Conservation (phyloP, 768 basidiomycete genomes). For the Agrocybe pediades region DNA sequence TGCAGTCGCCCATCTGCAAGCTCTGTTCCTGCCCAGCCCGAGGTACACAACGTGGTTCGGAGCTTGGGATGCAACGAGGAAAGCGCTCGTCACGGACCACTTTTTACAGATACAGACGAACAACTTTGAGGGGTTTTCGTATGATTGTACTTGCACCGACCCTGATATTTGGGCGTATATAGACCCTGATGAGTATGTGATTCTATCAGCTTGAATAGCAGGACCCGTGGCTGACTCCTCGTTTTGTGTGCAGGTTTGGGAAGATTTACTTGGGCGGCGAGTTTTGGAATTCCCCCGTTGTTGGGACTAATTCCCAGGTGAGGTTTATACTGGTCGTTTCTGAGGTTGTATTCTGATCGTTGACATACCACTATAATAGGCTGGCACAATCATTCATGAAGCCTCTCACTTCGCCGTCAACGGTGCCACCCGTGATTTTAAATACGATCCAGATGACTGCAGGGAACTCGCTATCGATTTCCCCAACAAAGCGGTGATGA, state of each 20-base stretch:
- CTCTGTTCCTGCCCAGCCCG: constrained; percentile 35
- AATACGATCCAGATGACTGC: constrained; percentile 43
- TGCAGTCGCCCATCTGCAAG: constrained; percentile 33
- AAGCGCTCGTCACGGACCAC: constrained; percentile 38
- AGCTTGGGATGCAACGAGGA: constrained; percentile 34
- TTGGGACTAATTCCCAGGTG: constrained; percentile 47
- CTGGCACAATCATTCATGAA: constrained; percentile 42
- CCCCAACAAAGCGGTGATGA: constrained; percentile 33
- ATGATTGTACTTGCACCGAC: constrained; percentile 40
- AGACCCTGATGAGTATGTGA: constrained; percentile 31
- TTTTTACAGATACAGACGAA: constrained; percentile 36
- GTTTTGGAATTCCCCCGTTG: constrained; percentile 47
- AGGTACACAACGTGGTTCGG: constrained; percentile 57
- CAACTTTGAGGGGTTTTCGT: constrained; percentile 31
- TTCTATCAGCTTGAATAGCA: neutral
- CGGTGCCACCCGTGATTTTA: constrained; percentile 46
- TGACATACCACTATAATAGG: constrained; percentile 13
- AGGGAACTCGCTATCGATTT: constrained; percentile 40
- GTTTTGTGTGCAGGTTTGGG: constrained; percentile 9
- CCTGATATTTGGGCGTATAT: constrained; percentile 38
- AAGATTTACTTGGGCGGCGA: constrained; percentile 46
- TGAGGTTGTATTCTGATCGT: neutral
- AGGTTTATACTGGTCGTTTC: too few species aligned
- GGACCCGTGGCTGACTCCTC: neutral
- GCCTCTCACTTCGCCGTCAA: constrained; percentile 46